These are phyloP conservation scores for Hypoxylon sp. DNA, from an alignment of 2,329 filamentous ascomycete genomes.

Conservation along the genomic window DNA sequence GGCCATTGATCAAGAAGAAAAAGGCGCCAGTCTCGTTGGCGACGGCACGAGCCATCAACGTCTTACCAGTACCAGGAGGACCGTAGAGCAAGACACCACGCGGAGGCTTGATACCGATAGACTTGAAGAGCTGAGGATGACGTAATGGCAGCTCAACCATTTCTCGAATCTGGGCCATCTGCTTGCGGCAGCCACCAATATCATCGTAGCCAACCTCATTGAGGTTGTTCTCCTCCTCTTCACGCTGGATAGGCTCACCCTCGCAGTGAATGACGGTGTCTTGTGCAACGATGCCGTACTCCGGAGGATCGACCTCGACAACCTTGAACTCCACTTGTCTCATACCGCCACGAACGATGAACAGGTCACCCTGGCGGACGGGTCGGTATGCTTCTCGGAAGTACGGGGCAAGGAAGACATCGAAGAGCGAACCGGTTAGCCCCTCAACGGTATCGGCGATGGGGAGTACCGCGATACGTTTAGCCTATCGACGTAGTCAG, in stretches of 20 bases:
- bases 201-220: slow-evolving; percentile 99
- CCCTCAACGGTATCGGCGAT: slow-evolving; percentile 99
- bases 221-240: slow-evolving; percentile 98
- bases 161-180: slow-evolving; percentile 99
- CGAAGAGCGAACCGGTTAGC: slow-evolving; percentile 96
- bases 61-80: slow-evolving; percentile 99
- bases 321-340: slow-evolving; percentile 99
- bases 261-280: slow-evolving; percentile 99
- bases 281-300: slow-evolving; percentile 98
- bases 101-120: slow-evolving; percentile 99
- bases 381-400: slow-evolving; percentile 99
- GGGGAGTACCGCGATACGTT: slow-evolving; percentile 97
- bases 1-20: slow-evolving; percentile 99
- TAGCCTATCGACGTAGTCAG: slow-evolving; percentile 74
- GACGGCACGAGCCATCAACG: slow-evolving; percentile 97
- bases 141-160: slow-evolving; percentile 96
- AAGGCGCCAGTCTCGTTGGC: slow-evolving; percentile 99
- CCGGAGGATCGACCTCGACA: slow-evolving; percentile 96
- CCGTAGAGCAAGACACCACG: slow-evolving; percentile 97
- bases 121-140: slow-evolving; percentile 99
- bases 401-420: slow-evolving; percentile 98
- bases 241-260: slow-evolving; percentile 93
- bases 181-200: slow-evolving; percentile 98
- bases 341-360: slow-evolving; percentile 98
- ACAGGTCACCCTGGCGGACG: slow-evolving; percentile 95